Percentiles rank a stretch among this genome's conserved stretches.
Conservation (phyloP, 2,329 filamentous ascomycete genomes). For the Westerdykella sp. region DNA sequence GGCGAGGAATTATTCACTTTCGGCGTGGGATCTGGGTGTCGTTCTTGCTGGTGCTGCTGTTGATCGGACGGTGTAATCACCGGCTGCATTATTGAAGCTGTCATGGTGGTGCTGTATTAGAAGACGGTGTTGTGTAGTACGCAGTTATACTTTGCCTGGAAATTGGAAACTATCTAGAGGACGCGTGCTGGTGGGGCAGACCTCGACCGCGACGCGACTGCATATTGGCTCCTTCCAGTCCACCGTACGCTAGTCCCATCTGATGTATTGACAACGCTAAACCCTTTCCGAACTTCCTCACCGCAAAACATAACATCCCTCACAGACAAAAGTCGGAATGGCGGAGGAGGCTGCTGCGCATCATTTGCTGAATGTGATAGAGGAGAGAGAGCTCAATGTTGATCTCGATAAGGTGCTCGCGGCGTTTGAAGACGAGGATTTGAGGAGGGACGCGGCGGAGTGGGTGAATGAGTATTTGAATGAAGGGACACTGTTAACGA, state of each 20-base stretch:
- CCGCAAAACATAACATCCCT: conserved; percentile 19
- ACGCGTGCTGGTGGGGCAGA: background rate
- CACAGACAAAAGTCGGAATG: conserved; percentile 15
- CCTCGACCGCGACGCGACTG: background rate
- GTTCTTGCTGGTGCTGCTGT: conserved; percentile 20
- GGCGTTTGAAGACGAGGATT: conserved; percentile 42
- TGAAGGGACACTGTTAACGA: conserved; percentile 42
- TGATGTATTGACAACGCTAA: conserved; percentile 10
- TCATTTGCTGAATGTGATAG: conserved; percentile 40
- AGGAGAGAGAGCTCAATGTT: conserved; percentile 41
- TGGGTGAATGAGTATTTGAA: conserved; percentile 47
- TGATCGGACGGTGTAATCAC: conserved; percentile 13
- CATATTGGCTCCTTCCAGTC: too few relatives aligned
- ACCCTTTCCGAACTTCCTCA: conserved; percentile 13
- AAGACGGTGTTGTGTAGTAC: background rate
- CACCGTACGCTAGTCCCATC: background rate
- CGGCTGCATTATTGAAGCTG: conserved; percentile 22
- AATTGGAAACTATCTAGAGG: background rate
- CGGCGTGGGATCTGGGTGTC: conserved; percentile 9
- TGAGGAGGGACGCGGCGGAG: conserved; percentile 34
- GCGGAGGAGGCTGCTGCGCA: conserved; percentile 35
- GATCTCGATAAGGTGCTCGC: conserved; percentile 44
- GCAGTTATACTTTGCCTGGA: background rate
- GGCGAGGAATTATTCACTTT: conserved; percentile 13
- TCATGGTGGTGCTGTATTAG: conserved; percentile 14